These are phyloP conservation scores for Beauveria sp. DNA, from an alignment of 2,329 filamentous ascomycete species.

Conservation along the genomic window DNA sequence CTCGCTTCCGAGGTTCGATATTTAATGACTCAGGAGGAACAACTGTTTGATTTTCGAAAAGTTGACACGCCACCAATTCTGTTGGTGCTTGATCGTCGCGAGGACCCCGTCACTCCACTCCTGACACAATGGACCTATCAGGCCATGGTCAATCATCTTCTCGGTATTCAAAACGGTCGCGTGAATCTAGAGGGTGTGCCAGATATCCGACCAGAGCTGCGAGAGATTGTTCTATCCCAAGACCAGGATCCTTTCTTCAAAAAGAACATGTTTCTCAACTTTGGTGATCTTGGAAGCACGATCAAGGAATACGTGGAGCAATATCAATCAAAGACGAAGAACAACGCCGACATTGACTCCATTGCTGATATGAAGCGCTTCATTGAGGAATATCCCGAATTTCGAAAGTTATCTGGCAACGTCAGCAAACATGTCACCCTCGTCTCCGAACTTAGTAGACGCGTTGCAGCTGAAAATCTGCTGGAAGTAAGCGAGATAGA, in stretches of 20 bases:
- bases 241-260: constrained; percentile 98
- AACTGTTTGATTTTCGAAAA: constrained; percentile 92
- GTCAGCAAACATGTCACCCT: constrained; percentile 98
- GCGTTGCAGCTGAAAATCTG: constrained; percentile 76
- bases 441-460: constrained; percentile 84
- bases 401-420: constrained; percentile 92
- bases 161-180: constrained; percentile 91
- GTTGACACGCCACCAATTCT: constrained; percentile 92
- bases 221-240: constrained; percentile 89
- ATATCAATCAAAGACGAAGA: constrained; percentile 96
- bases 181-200: constrained; percentile 81
- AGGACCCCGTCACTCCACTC: constrained; percentile 89
- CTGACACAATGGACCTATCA: constrained; percentile 99
- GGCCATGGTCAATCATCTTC: constrained; percentile 96
- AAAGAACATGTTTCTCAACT: constrained; percentile 99
- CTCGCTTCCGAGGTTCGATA: constrained; percentile 88
- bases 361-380: constrained; percentile 99
- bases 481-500: constrained; percentile 97
- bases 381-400: constrained; percentile 97
- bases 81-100: constrained; percentile 80
- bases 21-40: constrained; percentile 89
- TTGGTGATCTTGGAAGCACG: constrained; percentile 88
- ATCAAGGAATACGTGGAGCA: constrained; percentile 99
- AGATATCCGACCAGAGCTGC: constrained; percentile 77
- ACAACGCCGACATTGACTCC: constrained; percentile 89